Evolutionary conservation across 805 yeast genomes (phyloP).

Genomic region (Hanseniaspora occidentalis): DNA sequence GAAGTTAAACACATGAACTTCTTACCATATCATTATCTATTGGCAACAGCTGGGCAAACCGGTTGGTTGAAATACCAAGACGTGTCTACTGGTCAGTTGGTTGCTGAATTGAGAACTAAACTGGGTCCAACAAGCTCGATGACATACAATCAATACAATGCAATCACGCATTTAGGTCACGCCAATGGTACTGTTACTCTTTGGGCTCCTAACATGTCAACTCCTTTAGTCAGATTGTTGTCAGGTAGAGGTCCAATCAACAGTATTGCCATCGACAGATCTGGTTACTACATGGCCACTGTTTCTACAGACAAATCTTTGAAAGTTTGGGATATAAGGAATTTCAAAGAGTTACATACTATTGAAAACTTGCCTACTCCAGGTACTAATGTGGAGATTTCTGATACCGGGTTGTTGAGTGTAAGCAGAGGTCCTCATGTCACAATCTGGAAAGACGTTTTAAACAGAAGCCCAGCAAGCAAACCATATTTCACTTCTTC

Average conservation of each 20-base stretch:
- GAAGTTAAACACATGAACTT: constrained; percentile 77
- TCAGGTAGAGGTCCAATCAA: constrained; percentile 80
- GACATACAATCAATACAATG: constrained; percentile 92
- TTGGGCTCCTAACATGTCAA: constrained; percentile 85
- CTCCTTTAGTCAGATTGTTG: constrained; percentile 74
- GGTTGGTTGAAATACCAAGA: constrained; percentile 89
- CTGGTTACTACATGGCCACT: constrained; percentile 88
- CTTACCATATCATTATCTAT: constrained; percentile 81
- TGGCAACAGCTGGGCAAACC: constrained; percentile 80
- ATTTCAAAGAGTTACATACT: constrained; percentile 56
- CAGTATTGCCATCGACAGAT: constrained; percentile 76
- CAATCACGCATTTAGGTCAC: constrained; percentile 88
- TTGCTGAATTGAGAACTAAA: constrained; percentile 74
- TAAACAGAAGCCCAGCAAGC: constrained; percentile 28
- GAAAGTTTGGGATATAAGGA: constrained; percentile 90
- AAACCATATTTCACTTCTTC: constrained; percentile 39
- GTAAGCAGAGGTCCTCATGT: constrained; percentile 96
- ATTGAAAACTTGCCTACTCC: constrained; percentile 66
- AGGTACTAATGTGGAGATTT: constrained; percentile 63
- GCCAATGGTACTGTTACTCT: constrained; percentile 83
- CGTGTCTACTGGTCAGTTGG: constrained; percentile 81
- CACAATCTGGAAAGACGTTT: constrained; percentile 83
- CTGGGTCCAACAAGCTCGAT: constrained; percentile 82
- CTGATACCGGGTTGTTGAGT: constrained; percentile 77
- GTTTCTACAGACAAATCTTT: constrained; percentile 76